Percentiles rank a stretch among this genome's conserved stretches.
phyloP scores from a whole-genome alignment of 2,329 filamentous ascomycete genomes.

The Ophiostoma himal-ulmi region DNA sequence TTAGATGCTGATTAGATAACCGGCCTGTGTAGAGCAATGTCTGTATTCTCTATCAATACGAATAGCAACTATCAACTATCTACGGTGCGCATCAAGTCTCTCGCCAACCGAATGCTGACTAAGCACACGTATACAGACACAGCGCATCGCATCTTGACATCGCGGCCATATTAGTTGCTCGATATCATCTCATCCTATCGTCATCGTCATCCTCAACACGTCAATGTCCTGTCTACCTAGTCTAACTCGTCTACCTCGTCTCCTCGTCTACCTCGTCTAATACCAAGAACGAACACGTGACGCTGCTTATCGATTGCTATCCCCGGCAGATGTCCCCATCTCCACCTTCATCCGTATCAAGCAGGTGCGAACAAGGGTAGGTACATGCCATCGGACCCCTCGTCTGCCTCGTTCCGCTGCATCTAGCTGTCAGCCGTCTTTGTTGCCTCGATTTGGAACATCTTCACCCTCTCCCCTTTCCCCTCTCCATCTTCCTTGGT shows the following conservation, averaged over 20 bases:
- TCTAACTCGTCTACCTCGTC: neutral
- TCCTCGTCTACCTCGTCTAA: neutral
- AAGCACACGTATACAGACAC: neutral
- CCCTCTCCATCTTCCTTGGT: neutral
- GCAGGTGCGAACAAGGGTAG: constrained; percentile 4
- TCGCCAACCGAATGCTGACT: neutral
- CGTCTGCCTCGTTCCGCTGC: constrained; percentile 1
- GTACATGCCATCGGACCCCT: neutral
- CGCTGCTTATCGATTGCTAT: neutral
- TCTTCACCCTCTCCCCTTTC: neutral
- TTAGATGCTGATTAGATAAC: neutral
- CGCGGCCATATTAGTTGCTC: no score
- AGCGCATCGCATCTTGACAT: no score
- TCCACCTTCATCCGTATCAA: constrained; percentile 1
- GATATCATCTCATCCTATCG: no score
- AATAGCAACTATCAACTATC: neutral
- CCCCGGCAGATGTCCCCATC: constrained; percentile 1
- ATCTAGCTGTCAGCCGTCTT: neutral
- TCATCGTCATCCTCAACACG: neutral
- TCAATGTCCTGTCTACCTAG: neutral
- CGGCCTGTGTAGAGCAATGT: no score
- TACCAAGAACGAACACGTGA: neutral
- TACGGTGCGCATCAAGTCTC: neutral
- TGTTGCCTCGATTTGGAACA: neutral
- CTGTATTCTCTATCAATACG: no score